phyloP scores from a whole-genome alignment of 2,329 filamentous ascomycete species.

The Exophiala sp. region DNA sequence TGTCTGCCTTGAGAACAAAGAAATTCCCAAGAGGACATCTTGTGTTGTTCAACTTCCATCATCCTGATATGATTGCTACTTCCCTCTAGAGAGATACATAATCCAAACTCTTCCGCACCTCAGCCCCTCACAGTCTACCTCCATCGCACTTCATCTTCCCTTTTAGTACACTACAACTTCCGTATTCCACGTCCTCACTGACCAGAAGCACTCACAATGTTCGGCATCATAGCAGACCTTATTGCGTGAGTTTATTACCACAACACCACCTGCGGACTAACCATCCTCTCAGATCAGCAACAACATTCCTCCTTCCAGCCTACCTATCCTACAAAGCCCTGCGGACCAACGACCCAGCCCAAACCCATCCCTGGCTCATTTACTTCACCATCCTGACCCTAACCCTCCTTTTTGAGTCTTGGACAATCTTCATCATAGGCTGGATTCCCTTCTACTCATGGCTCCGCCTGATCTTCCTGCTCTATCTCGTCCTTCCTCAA shows the following conservation, averaged over 20 bases:
- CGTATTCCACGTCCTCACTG: too few species aligned
- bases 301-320: slow-evolving; percentile 88
- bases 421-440: slow-evolving; percentile 78
- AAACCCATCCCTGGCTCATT: slow-evolving; percentile 96
- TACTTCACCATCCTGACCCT: slow-evolving; percentile 95
- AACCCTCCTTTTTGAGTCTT: slow-evolving; percentile 77
- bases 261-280: slow-evolving; percentile 10
- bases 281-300: slow-evolving; percentile 62
- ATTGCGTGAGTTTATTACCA: slow-evolving; percentile 61
- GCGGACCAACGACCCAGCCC: slow-evolving; percentile 82
- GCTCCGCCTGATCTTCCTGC: slow-evolving; percentile 78
- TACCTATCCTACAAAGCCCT: slow-evolving; percentile 98
- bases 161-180: background rate
- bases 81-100: background rate
- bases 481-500: slow-evolving; percentile 95
- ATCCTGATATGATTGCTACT: slow-evolving; percentile 1
- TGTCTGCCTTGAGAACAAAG: background rate
- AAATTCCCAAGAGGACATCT: slow-evolving; percentile 2
- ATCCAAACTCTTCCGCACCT: background rate
- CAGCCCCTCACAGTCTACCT: background rate
- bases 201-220: slow-evolving; percentile 52
- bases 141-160: background rate
- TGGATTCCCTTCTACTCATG: slow-evolving; percentile 96
- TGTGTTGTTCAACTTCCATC: background rate
- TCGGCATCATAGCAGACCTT: slow-evolving; percentile 72